Base-by-base conservation (phyloP, 75 land plant genomes). In the Pseudotsuga menziesii region DNA sequence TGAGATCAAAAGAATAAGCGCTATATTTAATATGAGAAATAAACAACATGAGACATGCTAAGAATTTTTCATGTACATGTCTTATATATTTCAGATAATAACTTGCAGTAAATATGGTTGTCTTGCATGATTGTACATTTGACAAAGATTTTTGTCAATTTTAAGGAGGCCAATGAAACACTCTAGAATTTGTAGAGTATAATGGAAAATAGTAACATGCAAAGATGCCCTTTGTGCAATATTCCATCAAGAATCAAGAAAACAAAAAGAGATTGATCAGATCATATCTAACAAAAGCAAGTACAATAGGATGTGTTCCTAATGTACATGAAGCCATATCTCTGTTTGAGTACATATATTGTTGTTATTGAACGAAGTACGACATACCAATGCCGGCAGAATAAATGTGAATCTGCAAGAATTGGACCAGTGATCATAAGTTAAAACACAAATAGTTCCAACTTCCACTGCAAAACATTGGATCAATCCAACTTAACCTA, bases 1-100 rank as follows among this genome's bases (percentile, higher is more conserved):
- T 97, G 88, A 79, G 54, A 11, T 48, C 54, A 0, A 48, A 48
- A 48, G 54, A 48, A 48, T 48, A 48, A 48, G 54, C 12, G 9
- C 54, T 48, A 48, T 9, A 48, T 48, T 8, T 48, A 48, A 48
- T 8, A 2, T 48, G 11, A 48, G 12, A 48, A 48, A 12, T 27
- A 26, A 62, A 26, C 29, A 62, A 62, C 66, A 62, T 62, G 27
- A 62, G 6, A 62, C 5, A 41, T 41, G n/a, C 11, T 41, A 39
- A 20, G 1, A 32, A 36, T 20, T 67, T 39, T 19, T 23, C 12
- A 48, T 69, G 2, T 39, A 67, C 29, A 17, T 67, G 48, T 35
- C 19, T 29, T 17, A 32, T 32, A 39, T 16, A 32, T 16, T 35
- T 64, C 69, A 16, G 35, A 64, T 5, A 64, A 12, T 3, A 36